Evolutionary conservation across 306 rosid species (phyloP).

Genomic region (Cucumis sativus): DNA sequence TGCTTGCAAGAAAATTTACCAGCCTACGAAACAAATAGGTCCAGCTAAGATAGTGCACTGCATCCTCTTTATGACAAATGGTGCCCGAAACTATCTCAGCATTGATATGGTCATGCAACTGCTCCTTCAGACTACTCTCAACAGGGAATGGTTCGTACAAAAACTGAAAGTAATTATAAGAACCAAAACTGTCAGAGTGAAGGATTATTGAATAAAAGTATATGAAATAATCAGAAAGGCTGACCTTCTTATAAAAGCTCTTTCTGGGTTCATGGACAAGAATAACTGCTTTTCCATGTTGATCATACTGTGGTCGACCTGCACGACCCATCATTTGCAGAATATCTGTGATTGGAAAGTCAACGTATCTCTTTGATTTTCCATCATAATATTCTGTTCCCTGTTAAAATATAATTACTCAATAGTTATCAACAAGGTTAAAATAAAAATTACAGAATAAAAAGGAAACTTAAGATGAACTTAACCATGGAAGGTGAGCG

Average conservation of each 20-base stretch:
- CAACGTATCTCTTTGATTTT: slow-evolving; percentile 82
- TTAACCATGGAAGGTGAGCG: background rate
- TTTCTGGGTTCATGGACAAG: slow-evolving; percentile 99
- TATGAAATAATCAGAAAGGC: background rate
- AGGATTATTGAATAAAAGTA: background rate
- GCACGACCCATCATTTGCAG: slow-evolving; percentile 99
- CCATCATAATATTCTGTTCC: slow-evolving; percentile 93
- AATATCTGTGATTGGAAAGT: slow-evolving; percentile 96
- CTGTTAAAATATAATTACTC: slow-evolving; percentile 24
- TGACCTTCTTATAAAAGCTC: slow-evolving; percentile 93
- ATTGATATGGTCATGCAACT: slow-evolving; percentile 68
- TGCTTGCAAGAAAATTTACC: slow-evolving; percentile 33
- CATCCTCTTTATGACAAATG: slow-evolving; percentile 87
- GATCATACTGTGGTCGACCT: slow-evolving; percentile 97
- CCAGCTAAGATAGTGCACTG: slow-evolving; percentile 93
- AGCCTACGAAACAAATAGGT: slow-evolving; percentile 91
- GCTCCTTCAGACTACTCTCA: slow-evolving; percentile 93
- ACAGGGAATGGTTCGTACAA: slow-evolving; percentile 96
- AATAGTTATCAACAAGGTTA: slow-evolving; percentile 7
- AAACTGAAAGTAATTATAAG: slow-evolving; percentile 43
- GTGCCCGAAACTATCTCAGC: slow-evolving; percentile 97
- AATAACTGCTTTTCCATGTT: slow-evolving; percentile 96
- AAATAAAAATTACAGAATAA: background rate
- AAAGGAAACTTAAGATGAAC: background rate
- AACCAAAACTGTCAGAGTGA: background rate